These are phyloP conservation scores for Stemphylium vesicarium DNA, from an alignment of 2,329 filamentous ascomycete genomes.

Conservation along the genomic window DNA sequence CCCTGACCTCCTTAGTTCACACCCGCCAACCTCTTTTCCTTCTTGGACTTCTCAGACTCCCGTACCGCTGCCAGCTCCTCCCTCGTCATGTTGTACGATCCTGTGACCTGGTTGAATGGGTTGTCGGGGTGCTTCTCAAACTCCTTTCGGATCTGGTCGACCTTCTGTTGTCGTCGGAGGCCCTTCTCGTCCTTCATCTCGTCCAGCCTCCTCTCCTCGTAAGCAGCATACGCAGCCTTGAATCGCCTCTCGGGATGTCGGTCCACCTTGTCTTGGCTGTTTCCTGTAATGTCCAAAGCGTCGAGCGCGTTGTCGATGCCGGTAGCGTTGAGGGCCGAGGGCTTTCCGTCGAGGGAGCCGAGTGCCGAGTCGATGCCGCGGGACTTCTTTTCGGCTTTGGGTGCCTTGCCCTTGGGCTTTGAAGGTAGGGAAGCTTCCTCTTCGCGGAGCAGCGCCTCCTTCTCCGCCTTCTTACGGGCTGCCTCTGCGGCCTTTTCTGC, in stretches of 20 bases:
- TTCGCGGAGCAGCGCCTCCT: conserved; percentile 79
- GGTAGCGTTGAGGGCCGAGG: conserved; percentile 73
- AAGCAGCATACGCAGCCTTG: conserved; percentile 84
- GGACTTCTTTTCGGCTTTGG: conserved; percentile 60
- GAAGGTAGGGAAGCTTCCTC: conserved; percentile 75
- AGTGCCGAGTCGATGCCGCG: conserved; percentile 72
- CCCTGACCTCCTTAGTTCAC: conserved; percentile 7
- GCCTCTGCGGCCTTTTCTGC: conserved; percentile 82
- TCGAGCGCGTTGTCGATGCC: conserved; percentile 95
- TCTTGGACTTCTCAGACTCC: conserved; percentile 72
- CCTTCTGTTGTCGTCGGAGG: conserved; percentile 80
- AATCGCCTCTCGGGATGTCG: conserved; percentile 86
- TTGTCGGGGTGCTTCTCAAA: conserved; percentile 96
- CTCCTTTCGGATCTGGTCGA: conserved; percentile 84
- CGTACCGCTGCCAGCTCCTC: conserved; percentile 75
- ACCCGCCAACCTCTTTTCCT: conserved; percentile 70
- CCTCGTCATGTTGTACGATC: conserved; percentile 76
- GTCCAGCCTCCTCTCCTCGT: conserved; percentile 77
- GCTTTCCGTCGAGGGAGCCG: conserved; percentile 48
- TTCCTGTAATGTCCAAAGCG: conserved; percentile 73
- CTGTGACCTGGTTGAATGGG: conserved; percentile 86
- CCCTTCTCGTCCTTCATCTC: conserved; percentile 89
- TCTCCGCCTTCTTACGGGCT: conserved; percentile 90
- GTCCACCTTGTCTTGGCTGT: conserved; percentile 75
- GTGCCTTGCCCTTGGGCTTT: conserved; percentile 73